Evolutionary conservation across 192 early-diverging fungal species (phyloP).

Genomic region (Umbelopsis ramanniana): DNA sequence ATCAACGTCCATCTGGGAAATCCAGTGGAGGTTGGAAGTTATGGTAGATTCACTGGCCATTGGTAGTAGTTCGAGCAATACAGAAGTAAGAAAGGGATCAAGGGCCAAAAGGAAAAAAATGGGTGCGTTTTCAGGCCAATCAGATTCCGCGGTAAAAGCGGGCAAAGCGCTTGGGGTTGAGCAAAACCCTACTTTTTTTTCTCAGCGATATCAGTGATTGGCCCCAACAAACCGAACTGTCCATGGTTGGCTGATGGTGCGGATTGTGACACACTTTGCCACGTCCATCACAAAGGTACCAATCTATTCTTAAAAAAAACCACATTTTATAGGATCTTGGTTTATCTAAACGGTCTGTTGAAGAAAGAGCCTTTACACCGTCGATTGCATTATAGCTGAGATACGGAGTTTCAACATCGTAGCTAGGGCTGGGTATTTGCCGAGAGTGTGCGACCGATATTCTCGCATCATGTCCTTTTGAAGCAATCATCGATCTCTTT

Average conservation of each 20-base stretch:
- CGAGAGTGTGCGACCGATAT: too few species aligned
- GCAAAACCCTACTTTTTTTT: not conserved
- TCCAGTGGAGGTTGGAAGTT: constrained; percentile 75
- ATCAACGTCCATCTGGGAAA: constrained; percentile 67
- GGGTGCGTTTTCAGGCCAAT: not conserved
- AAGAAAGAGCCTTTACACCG: too few species aligned
- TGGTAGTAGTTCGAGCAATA: constrained; percentile 1
- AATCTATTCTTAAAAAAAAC: too few species aligned
- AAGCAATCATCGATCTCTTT: not conserved
- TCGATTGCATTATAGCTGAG: too few species aligned
- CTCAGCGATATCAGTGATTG: not conserved
- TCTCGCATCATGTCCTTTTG: not conserved
- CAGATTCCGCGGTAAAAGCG: not conserved
- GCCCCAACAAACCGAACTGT: not conserved
- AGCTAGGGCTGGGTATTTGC: too few species aligned
- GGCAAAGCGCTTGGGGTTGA: constrained; percentile 1
- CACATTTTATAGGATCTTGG: too few species aligned
- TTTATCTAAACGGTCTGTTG: too few species aligned
- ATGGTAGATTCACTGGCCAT: constrained; percentile 36
- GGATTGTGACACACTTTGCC: too few species aligned
- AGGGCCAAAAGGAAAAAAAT: constrained; percentile 2
- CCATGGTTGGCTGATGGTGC: too few species aligned
- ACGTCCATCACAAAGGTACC: too few species aligned
- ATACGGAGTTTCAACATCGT: too few species aligned
- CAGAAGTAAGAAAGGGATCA: constrained; percentile 7